Conservation (phyloP, 2,329 filamentous ascomycete species). For the Bipolaris cookei region DNA sequence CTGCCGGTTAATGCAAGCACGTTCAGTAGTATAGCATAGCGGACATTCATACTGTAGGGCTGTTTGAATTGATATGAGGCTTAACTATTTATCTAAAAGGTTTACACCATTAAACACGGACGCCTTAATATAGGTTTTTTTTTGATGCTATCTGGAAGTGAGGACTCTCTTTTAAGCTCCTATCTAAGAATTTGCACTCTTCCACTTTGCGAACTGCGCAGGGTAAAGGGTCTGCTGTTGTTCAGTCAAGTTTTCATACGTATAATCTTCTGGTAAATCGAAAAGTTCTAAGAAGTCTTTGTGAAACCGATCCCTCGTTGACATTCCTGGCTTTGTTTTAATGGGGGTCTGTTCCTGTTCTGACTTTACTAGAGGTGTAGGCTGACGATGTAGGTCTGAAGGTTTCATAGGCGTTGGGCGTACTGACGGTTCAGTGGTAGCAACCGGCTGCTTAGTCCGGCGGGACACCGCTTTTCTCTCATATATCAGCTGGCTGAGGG, state of each 20-base stretch:
- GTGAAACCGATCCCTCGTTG: slow-evolving; percentile 9
- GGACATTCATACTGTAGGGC: not conserved
- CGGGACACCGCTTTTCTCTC: slow-evolving; percentile 7
- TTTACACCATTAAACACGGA: slow-evolving; percentile 2
- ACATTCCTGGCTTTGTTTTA: not conserved
- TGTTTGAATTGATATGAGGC: slow-evolving; percentile 2
- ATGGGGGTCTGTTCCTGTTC: slow-evolving; percentile 4
- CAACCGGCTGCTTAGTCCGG: not conserved
- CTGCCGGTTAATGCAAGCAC: not conserved
- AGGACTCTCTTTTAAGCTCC: slow-evolving; percentile 4
- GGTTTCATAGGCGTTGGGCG: not conserved
- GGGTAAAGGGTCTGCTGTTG: slow-evolving; percentile 16
- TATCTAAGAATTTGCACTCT: not conserved
- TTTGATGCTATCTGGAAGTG: slow-evolving; percentile 2
- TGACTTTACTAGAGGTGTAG: not conserved
- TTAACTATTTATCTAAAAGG: slow-evolving; percentile 6
- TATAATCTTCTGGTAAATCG: slow-evolving; percentile 1
- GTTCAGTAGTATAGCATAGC: not conserved
- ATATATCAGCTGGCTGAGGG: slow-evolving; percentile 10
- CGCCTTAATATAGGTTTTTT: slow-evolving; percentile 5
- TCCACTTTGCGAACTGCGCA: slow-evolving; percentile 6
- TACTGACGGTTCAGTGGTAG: not conserved
- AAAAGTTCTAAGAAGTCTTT: slow-evolving; percentile 14
- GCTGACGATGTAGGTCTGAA: not conserved
- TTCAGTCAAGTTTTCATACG: slow-evolving; percentile 13